Percentiles rank a stretch among this genome's conserved stretches.
Evolutionary conservation across 495 filamentous ascomycete genomes (phyloP).

Genomic region (Articulospora tetracladia): DNA sequence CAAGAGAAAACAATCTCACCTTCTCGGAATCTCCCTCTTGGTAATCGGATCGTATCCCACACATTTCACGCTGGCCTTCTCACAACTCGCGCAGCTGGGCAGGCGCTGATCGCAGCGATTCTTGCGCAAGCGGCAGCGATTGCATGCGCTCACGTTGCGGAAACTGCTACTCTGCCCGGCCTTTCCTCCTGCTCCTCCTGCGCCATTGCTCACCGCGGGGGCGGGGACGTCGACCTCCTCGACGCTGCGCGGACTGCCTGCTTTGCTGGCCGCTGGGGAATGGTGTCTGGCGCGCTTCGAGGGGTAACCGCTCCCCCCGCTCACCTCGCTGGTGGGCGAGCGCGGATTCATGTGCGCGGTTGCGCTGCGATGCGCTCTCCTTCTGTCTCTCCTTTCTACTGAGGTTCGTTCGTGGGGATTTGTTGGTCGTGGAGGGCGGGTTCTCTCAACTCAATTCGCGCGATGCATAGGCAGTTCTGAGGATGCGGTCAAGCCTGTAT

Average conservation of each 20-base stretch:
- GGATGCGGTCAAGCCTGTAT: background rate
- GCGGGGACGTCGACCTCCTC: conserved; percentile 20
- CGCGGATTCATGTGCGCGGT: conserved; percentile 17
- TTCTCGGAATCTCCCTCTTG: conserved; percentile 87
- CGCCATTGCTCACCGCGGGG: background rate
- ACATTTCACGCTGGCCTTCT: conserved; percentile 83
- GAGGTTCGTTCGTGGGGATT: background rate
- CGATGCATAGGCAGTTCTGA: background rate
- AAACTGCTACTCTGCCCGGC: conserved; percentile 57
- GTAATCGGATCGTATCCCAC: conserved; percentile 96
- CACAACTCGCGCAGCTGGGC: conserved; percentile 84
- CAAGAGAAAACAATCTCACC: conserved; percentile 36
- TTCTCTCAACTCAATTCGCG: background rate
- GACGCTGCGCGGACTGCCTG: conserved; percentile 31
- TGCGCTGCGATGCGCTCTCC: background rate
- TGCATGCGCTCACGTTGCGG: conserved; percentile 92
- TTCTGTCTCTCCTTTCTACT: background rate
- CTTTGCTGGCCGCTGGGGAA: conserved; percentile 34
- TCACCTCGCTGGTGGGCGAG: conserved; percentile 13
- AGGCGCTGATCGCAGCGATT: conserved; percentile 92
- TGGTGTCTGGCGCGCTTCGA: conserved; percentile 47
- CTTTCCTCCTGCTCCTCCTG: conserved; percentile 25
- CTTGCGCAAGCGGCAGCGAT: conserved; percentile 87
- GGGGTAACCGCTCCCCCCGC: conserved; percentile 17
- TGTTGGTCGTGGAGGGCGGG: background rate